Conservation (phyloP, 768 basidiomycete genomes). For the Cubamyces sp. region DNA sequence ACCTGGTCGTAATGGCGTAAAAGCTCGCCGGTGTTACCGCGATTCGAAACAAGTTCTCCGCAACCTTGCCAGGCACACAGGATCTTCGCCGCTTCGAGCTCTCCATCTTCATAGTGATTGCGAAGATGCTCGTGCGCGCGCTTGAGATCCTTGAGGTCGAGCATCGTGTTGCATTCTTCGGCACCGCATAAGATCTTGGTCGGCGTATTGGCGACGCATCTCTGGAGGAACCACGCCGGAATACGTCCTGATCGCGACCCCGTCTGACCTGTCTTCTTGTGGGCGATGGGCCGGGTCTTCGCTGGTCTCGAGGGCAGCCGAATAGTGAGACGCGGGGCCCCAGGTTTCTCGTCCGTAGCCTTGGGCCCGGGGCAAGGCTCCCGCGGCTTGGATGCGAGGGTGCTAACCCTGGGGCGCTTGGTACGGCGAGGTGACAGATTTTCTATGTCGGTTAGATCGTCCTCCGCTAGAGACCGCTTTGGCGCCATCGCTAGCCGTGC, state of each 20-base stretch:
- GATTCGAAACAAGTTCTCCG: background rate
- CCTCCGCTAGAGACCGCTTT: too few species aligned
- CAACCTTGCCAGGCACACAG: background rate
- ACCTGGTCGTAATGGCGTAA: background rate
- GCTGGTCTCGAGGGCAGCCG: background rate
- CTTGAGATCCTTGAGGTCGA: background rate
- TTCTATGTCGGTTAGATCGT: too few species aligned
- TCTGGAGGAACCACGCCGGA: background rate
- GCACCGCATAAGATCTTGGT: background rate
- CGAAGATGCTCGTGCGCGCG: background rate
- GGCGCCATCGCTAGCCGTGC: too few species aligned
- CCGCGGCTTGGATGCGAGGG: too few species aligned
- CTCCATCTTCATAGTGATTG: background rate
- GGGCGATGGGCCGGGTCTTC: background rate
- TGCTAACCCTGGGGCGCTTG: too few species aligned
- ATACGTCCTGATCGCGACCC: background rate
- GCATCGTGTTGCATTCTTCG: background rate
- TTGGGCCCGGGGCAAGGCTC: too few species aligned
- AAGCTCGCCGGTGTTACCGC: background rate
- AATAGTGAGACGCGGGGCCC: too few species aligned
- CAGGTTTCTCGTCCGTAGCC: too few species aligned
- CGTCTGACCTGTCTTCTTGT: background rate
- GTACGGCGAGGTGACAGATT: too few species aligned
- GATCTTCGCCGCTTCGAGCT: background rate
- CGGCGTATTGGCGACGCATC: background rate